A percentile compares a stretch with the other conserved stretches of the same genome.
Conservation (phyloP, 164 flowering plant genomes). For the Kalanchoe fedtschenkoi region DNA sequence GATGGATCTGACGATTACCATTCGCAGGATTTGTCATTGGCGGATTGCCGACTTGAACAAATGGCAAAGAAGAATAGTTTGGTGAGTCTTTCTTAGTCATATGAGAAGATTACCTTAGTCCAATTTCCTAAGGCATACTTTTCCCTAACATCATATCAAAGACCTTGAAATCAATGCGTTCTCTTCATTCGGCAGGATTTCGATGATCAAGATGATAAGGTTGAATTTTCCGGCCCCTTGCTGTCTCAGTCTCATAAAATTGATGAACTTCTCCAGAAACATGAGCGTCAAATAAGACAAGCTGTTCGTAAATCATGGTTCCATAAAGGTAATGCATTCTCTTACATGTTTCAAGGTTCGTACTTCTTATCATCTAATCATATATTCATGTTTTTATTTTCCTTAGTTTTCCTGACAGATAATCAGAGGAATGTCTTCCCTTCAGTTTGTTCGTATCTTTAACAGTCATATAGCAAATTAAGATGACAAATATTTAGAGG, state of each 20-base stretch:
- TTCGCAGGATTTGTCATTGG: constrained; percentile 67
- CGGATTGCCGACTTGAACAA: constrained; percentile 48
- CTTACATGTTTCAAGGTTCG: too few relatives aligned
- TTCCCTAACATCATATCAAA: too few relatives aligned
- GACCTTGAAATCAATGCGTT: too few relatives aligned
- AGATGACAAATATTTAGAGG: too few relatives aligned
- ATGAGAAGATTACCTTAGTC: not conserved
- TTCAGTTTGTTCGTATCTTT: too few relatives aligned
- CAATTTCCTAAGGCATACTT: not conserved
- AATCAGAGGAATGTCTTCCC: too few relatives aligned
- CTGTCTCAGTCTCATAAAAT: constrained; percentile 63
- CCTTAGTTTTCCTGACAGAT: too few relatives aligned
- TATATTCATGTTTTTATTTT: not conserved
- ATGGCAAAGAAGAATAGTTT: constrained; percentile 33
- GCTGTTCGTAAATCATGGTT: constrained; percentile 85
- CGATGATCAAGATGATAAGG: constrained; percentile 56
- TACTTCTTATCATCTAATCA: not conserved
- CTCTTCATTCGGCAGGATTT: constrained; percentile 28
- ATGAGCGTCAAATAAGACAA: constrained; percentile 84
- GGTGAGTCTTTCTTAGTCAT: constrained; percentile 33
- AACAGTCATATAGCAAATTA: too few relatives aligned
- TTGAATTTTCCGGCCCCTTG: constrained; percentile 92
- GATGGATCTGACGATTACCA: constrained; percentile 73
- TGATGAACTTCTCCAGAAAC: constrained; percentile 73
- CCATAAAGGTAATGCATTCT: constrained; percentile 57